These are phyloP conservation scores for Castanopsis chinensis DNA, from an alignment of 306 rosid species.

Conservation along the genomic window DNA sequence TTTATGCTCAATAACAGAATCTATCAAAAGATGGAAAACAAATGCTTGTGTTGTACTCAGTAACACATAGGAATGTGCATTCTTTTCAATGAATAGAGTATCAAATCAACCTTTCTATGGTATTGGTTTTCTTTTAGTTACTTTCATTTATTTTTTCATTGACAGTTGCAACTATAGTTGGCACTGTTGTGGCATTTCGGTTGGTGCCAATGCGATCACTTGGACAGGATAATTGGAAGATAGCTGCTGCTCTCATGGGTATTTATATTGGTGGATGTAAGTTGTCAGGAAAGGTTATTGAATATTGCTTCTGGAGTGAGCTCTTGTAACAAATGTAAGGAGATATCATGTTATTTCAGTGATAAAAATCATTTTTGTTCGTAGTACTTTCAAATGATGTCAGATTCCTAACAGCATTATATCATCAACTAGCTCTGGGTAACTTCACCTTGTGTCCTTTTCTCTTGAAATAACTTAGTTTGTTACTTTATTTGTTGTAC, in stretches of 20 bases:
- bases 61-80: not conserved
- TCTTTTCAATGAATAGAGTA: not conserved
- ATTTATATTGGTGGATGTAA: slow-evolving; percentile 61
- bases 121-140: not conserved
- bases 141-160: slow-evolving; percentile 6
- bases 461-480: not conserved
- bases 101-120: not conserved
- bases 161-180: slow-evolving; percentile 41
- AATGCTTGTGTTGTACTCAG: not conserved
- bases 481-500: not conserved
- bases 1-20: not conserved
- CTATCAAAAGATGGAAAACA: not conserved
- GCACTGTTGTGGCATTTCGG: slow-evolving; percentile 48
- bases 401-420: not conserved
- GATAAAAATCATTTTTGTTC: not conserved
- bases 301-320: not conserved
- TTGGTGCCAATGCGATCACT: slow-evolving; percentile 54
- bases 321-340: not conserved
- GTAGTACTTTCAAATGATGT: not conserved
- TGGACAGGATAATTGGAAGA: slow-evolving; percentile 56
- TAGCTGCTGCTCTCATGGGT: slow-evolving; percentile 56
- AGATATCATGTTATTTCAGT: not conserved
- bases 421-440: not conserved
- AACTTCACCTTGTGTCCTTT: not conserved
- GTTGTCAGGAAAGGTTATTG: slow-evolving; percentile 3